Evolutionary conservation across 257 asterid genomes (phyloP).

Genomic region (Solanum sejunctum): DNA sequence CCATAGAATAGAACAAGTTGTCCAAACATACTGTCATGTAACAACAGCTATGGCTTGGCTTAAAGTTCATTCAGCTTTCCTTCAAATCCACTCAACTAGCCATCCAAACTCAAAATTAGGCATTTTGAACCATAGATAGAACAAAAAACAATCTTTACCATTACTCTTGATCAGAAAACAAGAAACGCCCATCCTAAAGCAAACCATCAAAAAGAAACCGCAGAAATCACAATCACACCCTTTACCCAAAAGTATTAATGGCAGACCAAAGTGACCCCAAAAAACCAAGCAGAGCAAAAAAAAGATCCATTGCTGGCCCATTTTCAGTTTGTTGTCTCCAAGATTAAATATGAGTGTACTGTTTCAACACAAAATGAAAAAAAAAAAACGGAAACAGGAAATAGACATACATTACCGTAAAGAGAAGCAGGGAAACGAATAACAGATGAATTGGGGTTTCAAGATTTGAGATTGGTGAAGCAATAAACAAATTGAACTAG

Average conservation of each 20-base stretch:
- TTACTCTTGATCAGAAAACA: not conserved
- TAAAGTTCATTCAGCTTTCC: not conserved
- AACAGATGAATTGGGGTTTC: conserved; percentile 1
- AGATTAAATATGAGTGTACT: not conserved
- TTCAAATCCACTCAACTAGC: conserved; percentile 2
- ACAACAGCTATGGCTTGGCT: not conserved
- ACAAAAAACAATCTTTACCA: not conserved
- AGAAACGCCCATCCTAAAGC: not conserved
- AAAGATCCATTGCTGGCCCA: not conserved
- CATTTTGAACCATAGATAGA: not conserved
- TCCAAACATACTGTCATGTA: not conserved
- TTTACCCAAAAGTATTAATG: not conserved
- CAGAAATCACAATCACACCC: not conserved
- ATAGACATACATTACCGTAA: not conserved
- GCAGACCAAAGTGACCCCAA: not conserved
- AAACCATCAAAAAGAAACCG: not conserved
- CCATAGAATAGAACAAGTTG: not conserved
- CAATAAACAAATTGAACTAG: not conserved
- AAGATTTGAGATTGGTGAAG: conserved; percentile 1
- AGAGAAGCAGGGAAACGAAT: not conserved
- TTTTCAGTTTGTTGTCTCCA: not conserved
- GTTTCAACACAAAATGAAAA: not conserved
- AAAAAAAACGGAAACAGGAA: not conserved
- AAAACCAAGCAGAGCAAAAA: not conserved
- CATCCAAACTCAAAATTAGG: not conserved